Conservation (phyloP, 345 rosid genomes). For the Moringa oleifera region DNA sequence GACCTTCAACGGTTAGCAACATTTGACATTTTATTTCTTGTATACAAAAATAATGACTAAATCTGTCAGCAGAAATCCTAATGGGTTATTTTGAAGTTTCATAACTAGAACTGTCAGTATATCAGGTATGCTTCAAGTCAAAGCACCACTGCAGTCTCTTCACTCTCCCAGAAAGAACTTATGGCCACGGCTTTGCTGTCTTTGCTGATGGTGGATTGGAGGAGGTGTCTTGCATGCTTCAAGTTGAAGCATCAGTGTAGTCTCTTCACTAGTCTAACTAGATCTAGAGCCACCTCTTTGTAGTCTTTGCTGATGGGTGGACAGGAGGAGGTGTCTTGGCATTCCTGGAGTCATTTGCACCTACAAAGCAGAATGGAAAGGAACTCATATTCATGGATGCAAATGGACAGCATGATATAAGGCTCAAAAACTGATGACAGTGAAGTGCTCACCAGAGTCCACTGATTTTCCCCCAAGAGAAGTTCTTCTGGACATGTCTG, state of each 20-base stretch:
- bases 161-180: constrained; percentile 1
- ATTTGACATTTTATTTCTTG: too few species aligned
- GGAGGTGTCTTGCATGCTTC: constrained; percentile 59
- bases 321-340: constrained; percentile 80
- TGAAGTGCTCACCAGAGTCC: constrained; percentile 37
- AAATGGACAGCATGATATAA: constrained; percentile 1
- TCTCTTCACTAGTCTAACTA: constrained; percentile 1
- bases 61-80: too few species aligned
- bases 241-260: constrained; percentile 38
- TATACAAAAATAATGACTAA: too few species aligned
- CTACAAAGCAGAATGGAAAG: constrained; percentile 17
- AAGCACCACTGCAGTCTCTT: constrained; percentile 29
- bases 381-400: neutral
- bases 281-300: constrained; percentile 39
- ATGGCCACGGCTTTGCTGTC: constrained; percentile 42
- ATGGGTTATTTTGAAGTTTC: too few species aligned
- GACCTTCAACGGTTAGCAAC: too few species aligned
- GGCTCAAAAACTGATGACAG: neutral
- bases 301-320: constrained; percentile 29
- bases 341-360: constrained; percentile 44
- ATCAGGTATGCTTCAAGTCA: constrained; percentile 40
- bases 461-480: constrained; percentile 71
- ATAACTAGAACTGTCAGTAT: too few species aligned
- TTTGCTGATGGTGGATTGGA: constrained; percentile 29
- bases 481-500: constrained; percentile 57